Conservation (phyloP, 768 basidiomycete species). For the Boletales sp. region DNA sequence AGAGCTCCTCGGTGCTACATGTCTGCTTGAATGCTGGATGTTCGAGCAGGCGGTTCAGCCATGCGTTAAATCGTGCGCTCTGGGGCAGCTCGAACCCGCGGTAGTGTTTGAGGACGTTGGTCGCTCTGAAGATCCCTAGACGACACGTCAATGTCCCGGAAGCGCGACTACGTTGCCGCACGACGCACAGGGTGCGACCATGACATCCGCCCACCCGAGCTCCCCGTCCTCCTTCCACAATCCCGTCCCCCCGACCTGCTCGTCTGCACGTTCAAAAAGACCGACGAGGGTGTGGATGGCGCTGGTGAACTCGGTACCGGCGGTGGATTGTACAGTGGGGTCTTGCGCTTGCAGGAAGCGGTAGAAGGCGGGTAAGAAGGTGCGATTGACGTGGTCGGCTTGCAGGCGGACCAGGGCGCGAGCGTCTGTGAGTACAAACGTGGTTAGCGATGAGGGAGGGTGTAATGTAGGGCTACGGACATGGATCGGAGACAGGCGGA, state of each 20-base stretch:
- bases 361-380: conserved; percentile 68
- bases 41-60: conserved; percentile 49
- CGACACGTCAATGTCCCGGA: not conserved
- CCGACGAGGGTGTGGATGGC: conserved; percentile 49
- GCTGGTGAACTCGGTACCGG: conserved; percentile 50
- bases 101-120: conserved; percentile 61
- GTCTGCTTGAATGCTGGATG: conserved; percentile 66
- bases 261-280: conserved; percentile 51
- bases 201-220: conserved; percentile 61
- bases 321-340: conserved; percentile 44
- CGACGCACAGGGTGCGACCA: conserved; percentile 65
- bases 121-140: conserved; percentile 66
- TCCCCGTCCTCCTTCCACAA: conserved; percentile 57
- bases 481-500: conserved; percentile 56
- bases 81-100: conserved; percentile 58
- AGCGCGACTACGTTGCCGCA: not conserved
- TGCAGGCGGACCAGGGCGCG: conserved; percentile 66
- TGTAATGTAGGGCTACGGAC: conserved; percentile 32
- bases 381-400: conserved; percentile 62
- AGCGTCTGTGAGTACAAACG: conserved; percentile 43
- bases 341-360: conserved; percentile 73
- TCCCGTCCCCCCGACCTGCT: conserved; percentile 48
- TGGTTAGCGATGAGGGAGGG: too few relatives aligned
- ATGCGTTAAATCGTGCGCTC: conserved; percentile 47
- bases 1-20: conserved; percentile 63